Percentiles rank a stretch among this genome's conserved stretches.
Conservation (phyloP, 78 protist genomes). For the Anaeramoeba flamelloides region DNA sequence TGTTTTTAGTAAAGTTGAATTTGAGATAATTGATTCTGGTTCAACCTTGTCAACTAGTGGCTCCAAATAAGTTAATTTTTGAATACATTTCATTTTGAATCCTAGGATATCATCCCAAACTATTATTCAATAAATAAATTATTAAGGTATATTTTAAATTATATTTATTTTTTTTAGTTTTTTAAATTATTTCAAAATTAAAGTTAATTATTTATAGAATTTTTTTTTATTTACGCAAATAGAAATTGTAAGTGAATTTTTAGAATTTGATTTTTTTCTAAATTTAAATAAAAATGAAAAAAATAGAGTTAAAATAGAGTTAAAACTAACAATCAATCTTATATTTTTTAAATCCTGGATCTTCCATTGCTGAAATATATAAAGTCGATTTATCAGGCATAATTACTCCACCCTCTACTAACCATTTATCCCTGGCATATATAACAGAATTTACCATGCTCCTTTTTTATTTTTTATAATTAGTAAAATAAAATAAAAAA, state of each 20-base stretch:
- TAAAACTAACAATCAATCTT: conserved; percentile 54
- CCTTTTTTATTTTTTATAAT: too few relatives aligned
- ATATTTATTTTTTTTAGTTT: too few relatives aligned
- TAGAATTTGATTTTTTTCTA: too few relatives aligned
- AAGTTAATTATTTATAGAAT: too few relatives aligned
- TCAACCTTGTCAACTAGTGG: conserved; percentile 85
- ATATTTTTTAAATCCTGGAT: conserved; percentile 57
- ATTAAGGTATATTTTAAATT: too few relatives aligned
- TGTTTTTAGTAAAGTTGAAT: conserved; percentile 16
- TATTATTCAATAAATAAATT: too few relatives aligned
- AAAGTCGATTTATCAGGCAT: conserved; percentile 60
- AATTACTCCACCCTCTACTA: conserved; percentile 49
- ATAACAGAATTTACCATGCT: conserved; percentile 86
- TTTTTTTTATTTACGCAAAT: too few relatives aligned
- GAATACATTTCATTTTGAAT: conserved; percentile 63
- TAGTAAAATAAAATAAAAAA: too few relatives aligned
- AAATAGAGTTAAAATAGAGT: not conserved
- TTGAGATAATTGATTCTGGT: conserved; percentile 44
- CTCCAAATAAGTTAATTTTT: conserved; percentile 54
- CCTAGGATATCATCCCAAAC: conserved; percentile 90
- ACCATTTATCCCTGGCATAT: conserved; percentile 84
- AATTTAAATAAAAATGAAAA: too few relatives aligned
- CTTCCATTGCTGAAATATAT: conserved; percentile 49
- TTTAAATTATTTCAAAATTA: too few relatives aligned
- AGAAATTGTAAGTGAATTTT: too few relatives aligned